Evolutionary conservation across 2,329 filamentous ascomycete species (phyloP).

Genomic region (Exophiala sp.): DNA sequence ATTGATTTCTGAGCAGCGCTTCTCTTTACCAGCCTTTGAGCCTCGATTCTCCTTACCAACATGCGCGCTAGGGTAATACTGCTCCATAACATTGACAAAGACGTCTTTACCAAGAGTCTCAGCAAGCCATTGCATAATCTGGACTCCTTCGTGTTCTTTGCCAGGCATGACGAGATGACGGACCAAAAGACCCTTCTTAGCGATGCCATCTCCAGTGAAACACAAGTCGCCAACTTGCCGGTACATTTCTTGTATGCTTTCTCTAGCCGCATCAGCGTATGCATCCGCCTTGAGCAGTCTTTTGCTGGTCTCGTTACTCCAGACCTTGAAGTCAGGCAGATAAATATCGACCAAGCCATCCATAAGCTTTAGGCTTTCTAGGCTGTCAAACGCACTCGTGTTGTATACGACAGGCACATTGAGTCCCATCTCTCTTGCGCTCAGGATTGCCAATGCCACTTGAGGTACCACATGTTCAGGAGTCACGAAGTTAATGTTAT

Average conservation of each 20-base stretch:
- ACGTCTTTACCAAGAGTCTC: slow-evolving; percentile 68
- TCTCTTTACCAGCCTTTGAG: slow-evolving; percentile 39
- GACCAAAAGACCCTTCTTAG: slow-evolving; percentile 71
- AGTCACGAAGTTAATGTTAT: slow-evolving; percentile 86
- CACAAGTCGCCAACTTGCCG: slow-evolving; percentile 76
- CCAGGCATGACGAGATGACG: slow-evolving; percentile 84
- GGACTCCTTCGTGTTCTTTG: slow-evolving; percentile 66
- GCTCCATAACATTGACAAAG: slow-evolving; percentile 86
- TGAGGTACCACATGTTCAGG: slow-evolving; percentile 85
- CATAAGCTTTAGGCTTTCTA: slow-evolving; percentile 67
- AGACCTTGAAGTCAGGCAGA: slow-evolving; percentile 84
- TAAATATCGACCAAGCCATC: slow-evolving; percentile 83
- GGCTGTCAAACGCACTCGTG: slow-evolving; percentile 75
- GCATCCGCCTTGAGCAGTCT: slow-evolving; percentile 74
- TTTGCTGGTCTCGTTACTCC: slow-evolving; percentile 63
- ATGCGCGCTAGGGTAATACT: slow-evolving; percentile 76
- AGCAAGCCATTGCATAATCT: slow-evolving; percentile 75
- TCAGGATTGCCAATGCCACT: slow-evolving; percentile 71
- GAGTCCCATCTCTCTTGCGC: slow-evolving; percentile 67
- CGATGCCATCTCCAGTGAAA: slow-evolving; percentile 77
- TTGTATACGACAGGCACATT: slow-evolving; percentile 78
- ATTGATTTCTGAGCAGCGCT: slow-evolving; percentile 75
- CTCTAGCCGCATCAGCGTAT: slow-evolving; percentile 67
- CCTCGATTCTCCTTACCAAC: slow-evolving; percentile 65
- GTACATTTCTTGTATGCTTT: slow-evolving; percentile 78